phyloP scores from a whole-genome alignment of 306 rosid genomes.

The Herpetospermum pedunculosum region DNA sequence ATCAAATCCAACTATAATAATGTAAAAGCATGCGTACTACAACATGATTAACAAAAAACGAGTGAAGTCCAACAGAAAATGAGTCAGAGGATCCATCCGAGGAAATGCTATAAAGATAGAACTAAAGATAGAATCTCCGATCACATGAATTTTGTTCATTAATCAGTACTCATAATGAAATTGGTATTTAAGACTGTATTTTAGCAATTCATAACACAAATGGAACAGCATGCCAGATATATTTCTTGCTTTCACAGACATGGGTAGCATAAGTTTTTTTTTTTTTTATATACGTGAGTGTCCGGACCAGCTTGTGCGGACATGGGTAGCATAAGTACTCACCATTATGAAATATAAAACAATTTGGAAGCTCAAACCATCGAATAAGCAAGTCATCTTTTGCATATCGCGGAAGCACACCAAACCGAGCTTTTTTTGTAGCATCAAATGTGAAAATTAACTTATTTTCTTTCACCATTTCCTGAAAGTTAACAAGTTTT shows the following conservation, averaged over 20 bases:
- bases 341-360: constrained; percentile 98
- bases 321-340: not conserved
- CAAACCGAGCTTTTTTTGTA: constrained; percentile 84
- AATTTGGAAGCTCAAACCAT: constrained; percentile 97
- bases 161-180: not conserved
- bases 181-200: not conserved
- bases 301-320: too few species aligned
- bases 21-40: not conserved
- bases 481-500: constrained; percentile 40
- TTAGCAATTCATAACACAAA: constrained; percentile 1
- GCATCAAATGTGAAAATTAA: constrained; percentile 67
- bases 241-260: not conserved
- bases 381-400: constrained; percentile 64
- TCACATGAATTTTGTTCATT: not conserved
- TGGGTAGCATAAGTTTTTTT: not conserved
- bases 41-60: not conserved
- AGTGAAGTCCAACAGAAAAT: not conserved
- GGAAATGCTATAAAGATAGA: not conserved
- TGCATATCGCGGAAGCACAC: constrained; percentile 87
- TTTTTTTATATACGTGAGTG: too few species aligned
- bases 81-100: not conserved
- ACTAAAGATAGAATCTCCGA: not conserved
- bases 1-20: not conserved
- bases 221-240: not conserved
- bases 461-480: constrained; percentile 85